Evolutionary conservation across 352 stramenopile species (phyloP), one percentile per base, ranked within the genome.

Genomic region (Saprolegnia diclina): DNA sequence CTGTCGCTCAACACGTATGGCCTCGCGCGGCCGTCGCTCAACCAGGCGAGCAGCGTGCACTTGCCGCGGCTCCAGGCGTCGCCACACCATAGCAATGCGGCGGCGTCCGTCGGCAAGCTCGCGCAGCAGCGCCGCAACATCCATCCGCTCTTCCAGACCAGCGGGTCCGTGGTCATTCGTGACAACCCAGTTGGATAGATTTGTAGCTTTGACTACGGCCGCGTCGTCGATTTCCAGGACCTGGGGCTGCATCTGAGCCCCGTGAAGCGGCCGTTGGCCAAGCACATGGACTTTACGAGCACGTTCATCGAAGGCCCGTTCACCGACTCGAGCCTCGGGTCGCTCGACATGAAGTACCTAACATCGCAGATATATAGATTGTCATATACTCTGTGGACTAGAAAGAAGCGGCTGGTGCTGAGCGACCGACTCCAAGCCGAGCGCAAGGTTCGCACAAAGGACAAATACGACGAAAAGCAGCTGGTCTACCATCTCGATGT

Each of bases 1-100:
- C 46, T 69, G 29, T 69, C 63, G 29, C 53, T 69, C 32, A 69
- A 69, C 63, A 40, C 63, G 48, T 69, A 69, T 42, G 63, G 63
- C n/a, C 46, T 69, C 16, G n/a, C 32, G n/a, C 52, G 29, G 40
- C 9, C 57, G 57, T 55, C 57, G 18, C 38, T 40, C 40, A 40
- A 66, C 35, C 40, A 65, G 13, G 14, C 46, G 38, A 69, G 26
- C 24, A 22, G 24, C n/a, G 46, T 54, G 46, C 46, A 54, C 19
- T 4, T 67, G 29, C 62, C 62, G 9, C 62, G 45, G 16, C 45
- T 69, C 1, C 11, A 9, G 11, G 29, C 13, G 0, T 21, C n/a
- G 6, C 21, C 38, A 22, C 53, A 61, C 50, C 32, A 24, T 0
- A 19, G 11, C 22, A 46, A 37, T 24, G 54, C 40, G 18, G 22